Evolutionary conservation across 441 rosid genomes (phyloP).

Genomic region (Cnidoscolus chayamansa): DNA sequence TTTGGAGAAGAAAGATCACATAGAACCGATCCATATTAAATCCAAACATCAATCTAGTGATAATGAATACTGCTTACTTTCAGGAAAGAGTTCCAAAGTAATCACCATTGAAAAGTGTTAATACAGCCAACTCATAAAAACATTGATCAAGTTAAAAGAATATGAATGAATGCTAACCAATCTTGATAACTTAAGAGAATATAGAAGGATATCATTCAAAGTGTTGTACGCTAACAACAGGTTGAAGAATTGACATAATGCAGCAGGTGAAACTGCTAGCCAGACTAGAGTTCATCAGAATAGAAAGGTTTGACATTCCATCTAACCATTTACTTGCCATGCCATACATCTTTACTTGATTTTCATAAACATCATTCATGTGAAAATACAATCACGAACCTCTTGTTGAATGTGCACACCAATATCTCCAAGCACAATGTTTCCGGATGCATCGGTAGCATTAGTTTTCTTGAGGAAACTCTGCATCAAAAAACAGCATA

Average conservation of each 20-base stretch:
- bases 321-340: not conserved
- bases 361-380: not conserved
- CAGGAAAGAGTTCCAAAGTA: no score
- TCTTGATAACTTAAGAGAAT: not conserved
- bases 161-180: not conserved
- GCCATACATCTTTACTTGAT: not conserved
- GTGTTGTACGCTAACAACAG: not conserved
- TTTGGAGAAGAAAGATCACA: not conserved
- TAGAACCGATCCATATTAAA: not conserved
- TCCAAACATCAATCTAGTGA: no score
- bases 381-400: conserved; percentile 46
- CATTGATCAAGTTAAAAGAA: no score
- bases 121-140: no score
- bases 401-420: conserved; percentile 92
- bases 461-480: conserved; percentile 72
- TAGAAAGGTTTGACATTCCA: not conserved
- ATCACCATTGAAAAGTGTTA: no score
- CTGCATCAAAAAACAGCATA: conserved; percentile 41
- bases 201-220: not conserved
- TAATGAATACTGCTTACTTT: no score
- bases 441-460: conserved; percentile 94
- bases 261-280: not conserved
- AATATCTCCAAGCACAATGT: conserved; percentile 70
- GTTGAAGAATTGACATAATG: not conserved
- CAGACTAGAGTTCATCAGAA: not conserved